Evolutionary conservation across 257 asterid species (phyloP).

Genomic region (Solanum boliviense): DNA sequence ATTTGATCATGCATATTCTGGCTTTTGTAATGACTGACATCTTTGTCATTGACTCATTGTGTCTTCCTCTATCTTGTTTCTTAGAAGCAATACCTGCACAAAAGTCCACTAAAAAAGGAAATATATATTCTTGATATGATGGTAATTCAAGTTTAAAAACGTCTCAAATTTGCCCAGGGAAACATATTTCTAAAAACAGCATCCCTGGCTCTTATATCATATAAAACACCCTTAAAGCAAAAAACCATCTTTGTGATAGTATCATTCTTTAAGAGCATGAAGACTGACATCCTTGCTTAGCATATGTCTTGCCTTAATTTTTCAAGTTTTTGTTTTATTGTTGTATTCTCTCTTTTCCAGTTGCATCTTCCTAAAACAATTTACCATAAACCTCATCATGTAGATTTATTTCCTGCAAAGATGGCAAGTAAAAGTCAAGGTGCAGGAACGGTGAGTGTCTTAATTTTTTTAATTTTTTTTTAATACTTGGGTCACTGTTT

Average conservation of each 20-base stretch:
- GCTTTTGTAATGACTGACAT: background rate
- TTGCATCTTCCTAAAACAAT: background rate
- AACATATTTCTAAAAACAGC: background rate
- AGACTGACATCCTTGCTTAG: background rate
- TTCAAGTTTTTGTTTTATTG: background rate
- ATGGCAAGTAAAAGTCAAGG: conserved; percentile 40
- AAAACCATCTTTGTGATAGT: background rate
- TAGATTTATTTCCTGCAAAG: conserved; percentile 42
- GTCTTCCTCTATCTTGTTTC: background rate
- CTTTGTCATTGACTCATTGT: background rate
- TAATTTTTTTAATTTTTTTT: background rate
- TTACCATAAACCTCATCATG: conserved; percentile 10
- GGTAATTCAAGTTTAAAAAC: background rate
- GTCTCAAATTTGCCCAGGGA: background rate
- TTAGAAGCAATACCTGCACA: background rate
- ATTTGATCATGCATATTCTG: background rate
- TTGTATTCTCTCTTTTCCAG: background rate
- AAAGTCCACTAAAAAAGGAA: background rate
- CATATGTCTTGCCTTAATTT: background rate
- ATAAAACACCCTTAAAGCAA: background rate
- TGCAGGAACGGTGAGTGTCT: conserved; percentile 35
- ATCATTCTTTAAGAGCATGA: background rate
- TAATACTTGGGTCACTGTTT: background rate
- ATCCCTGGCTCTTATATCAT: background rate
- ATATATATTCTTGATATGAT: background rate